phyloP scores from a whole-genome alignment of 106 monocot species.

The Allium cepa region DNA sequence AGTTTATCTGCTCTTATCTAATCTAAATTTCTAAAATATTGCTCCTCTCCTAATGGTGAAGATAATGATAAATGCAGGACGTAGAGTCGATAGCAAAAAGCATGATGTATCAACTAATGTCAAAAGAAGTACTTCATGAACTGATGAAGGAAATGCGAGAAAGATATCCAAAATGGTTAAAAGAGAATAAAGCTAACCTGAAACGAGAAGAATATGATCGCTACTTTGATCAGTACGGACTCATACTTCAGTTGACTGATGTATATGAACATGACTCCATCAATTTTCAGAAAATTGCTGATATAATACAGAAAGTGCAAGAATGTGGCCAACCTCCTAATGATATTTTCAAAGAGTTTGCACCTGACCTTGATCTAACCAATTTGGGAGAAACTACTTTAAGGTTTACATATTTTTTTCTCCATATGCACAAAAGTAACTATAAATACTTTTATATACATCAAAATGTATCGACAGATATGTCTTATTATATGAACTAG shows the following conservation, averaged over 20 bases:
- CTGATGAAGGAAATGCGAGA: slow-evolving; percentile 90
- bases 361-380: slow-evolving; percentile 77
- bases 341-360: slow-evolving; percentile 83
- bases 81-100: slow-evolving; percentile 92
- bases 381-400: slow-evolving; percentile 60
- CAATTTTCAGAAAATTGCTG: slow-evolving; percentile 73
- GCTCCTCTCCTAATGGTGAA: background rate
- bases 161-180: slow-evolving; percentile 91
- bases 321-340: slow-evolving; percentile 92
- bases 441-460: too few relatives aligned
- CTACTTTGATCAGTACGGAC: slow-evolving; percentile 56
- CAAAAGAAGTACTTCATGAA: slow-evolving; percentile 92
- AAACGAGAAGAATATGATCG: slow-evolving; percentile 59
- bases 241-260: slow-evolving; percentile 74
- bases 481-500: too few relatives aligned
- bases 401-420: slow-evolving; percentile 21
- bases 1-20: background rate
- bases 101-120: slow-evolving; percentile 94
- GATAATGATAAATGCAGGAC: slow-evolving; percentile 34
- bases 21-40: background rate
- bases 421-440: too few relatives aligned
- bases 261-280: slow-evolving; percentile 77
- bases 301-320: slow-evolving; percentile 95
- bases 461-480: too few relatives aligned
- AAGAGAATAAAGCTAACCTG: slow-evolving; percentile 52